Evolutionary conservation across 345 rosid genomes (phyloP), one percentile per base, ranked within the genome.

Genomic region (Eucalyptus sp.): DNA sequence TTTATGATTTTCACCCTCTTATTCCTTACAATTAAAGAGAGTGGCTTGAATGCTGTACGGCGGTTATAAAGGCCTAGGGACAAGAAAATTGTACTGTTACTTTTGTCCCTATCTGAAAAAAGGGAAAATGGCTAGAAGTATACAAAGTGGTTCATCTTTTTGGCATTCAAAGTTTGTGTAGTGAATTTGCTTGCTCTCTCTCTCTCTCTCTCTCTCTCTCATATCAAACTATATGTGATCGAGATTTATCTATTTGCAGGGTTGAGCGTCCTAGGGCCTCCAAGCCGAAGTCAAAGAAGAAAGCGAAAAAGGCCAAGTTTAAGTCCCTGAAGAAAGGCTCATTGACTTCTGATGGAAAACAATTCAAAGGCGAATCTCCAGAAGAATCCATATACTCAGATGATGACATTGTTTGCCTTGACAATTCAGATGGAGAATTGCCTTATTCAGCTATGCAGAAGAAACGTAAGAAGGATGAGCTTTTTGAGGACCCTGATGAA

Each of bases 271-370:
- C 92, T 15, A 94, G 91, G 87, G 91, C 92, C 79, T 81, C 91
- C 27, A 97, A 93, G 91, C 91, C 97, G 9, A 98, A 95, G 94
- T 91, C 97, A 90, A 98, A 96, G 95, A 98, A 97, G 93, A 98
- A 95, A 93, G 89, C 93, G 27, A 98, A 96, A 94, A 98, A 98
- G 93, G 94, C 98, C 56, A 98, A 96, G 93, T 97, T 93, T 92
- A 98, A 96, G 90, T 98, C 99, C 89, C 92, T 97, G 89, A 97
- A 96, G 94, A 98, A 96, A 90, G 98, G 96, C 90, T 93, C 99
- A 80, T 90, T 97, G 84, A 89, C 94, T 94, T 94, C 96, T 89
- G 98, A 93, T 89, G 64, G 91, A 86, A 95, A 94, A 91, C 92
- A 90, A 71, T 92, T 91, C 86, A 95, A 96, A 93, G 90, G 91